Percentiles rank a stretch among this genome's conserved stretches.
Conservation (phyloP, 1,284 basidiomycete species). For the Irpex rosettiformis region DNA sequence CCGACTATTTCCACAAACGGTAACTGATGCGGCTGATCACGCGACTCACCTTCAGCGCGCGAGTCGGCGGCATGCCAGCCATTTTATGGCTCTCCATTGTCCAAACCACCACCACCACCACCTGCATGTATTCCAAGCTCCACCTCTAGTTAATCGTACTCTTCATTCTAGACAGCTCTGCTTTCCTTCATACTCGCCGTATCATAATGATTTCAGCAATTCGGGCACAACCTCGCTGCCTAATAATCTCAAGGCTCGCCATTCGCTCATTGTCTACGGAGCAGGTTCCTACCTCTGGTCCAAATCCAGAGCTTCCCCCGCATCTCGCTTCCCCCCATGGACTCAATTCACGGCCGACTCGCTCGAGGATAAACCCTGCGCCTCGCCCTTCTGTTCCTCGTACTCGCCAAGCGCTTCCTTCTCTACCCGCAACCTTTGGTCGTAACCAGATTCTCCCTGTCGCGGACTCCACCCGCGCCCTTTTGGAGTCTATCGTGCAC, state of each 20-base stretch:
- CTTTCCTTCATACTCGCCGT: not conserved
- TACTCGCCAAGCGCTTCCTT: constrained; percentile 41
- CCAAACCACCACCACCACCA: not conserved
- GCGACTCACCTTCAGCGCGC: not conserved
- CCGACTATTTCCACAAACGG: not conserved
- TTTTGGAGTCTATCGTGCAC: constrained; percentile 74
- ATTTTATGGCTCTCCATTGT: not conserved
- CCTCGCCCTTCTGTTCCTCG: constrained; percentile 50
- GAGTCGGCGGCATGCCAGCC: not conserved
- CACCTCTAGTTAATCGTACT: not conserved
- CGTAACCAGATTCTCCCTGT: constrained; percentile 78
- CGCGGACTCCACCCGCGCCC: constrained; percentile 68
- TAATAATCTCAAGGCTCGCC: constrained; percentile 22
- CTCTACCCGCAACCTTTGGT: constrained; percentile 72
- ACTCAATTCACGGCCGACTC: constrained; percentile 21
- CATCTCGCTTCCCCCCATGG: constrained; percentile 22
- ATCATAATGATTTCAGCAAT: constrained; percentile 22
- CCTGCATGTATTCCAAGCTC: not conserved
- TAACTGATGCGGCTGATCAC: not conserved
- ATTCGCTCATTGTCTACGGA: constrained; percentile 51
- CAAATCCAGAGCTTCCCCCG: constrained; percentile 33
- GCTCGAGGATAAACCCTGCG: constrained; percentile 41
- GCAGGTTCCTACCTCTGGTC: constrained; percentile 30
- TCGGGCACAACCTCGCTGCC: constrained; percentile 12
- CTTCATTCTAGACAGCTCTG: constrained; percentile 1